Percentiles rank a stretch among this genome's conserved stretches.
These are phyloP conservation scores for Candida gorgasii DNA, from an alignment of 805 yeast species.

Conservation along the genomic window DNA sequence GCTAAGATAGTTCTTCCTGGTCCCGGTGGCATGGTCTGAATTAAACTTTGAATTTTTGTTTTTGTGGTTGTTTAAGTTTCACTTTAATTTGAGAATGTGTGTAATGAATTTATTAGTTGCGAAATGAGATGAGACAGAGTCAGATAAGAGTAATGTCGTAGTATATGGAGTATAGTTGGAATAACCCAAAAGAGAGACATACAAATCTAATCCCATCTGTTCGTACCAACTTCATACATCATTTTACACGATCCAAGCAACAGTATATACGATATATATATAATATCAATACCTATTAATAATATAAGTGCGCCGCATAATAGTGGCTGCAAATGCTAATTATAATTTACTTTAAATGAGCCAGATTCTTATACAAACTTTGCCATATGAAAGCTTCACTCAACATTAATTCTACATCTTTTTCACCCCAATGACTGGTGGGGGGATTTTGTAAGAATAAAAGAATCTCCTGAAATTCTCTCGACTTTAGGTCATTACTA, in stretches of 20 bases:
- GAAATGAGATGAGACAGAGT: conserved; percentile 9
- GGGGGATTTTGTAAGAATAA: conserved; percentile 91
- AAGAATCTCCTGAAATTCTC: conserved; percentile 94
- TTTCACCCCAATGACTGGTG: conserved; percentile 80
- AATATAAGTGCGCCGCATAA: conserved; percentile 1
- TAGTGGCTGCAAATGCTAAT: conserved; percentile 2
- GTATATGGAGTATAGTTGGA: neutral
- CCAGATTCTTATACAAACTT: conserved; percentile 80
- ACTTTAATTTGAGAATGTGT: neutral
- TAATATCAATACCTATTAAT: too few species aligned
- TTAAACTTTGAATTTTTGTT: too few species aligned
- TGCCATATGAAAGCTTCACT: conserved; percentile 99
- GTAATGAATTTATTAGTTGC: conserved; percentile 9
- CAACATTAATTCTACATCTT: conserved; percentile 85
- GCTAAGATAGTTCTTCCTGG: conserved; percentile 87
- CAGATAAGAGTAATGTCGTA: conserved; percentile 7
- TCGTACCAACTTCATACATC: too few species aligned
- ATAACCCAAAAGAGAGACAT: neutral
- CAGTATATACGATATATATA: too few species aligned
- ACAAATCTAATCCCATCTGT: too few species aligned
- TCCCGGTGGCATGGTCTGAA: conserved; percentile 56
- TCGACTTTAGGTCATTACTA: conserved; percentile 70
- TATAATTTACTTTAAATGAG: conserved; percentile 60
- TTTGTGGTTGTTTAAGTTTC: neutral
- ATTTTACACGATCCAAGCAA: too few species aligned